Evolutionary conservation across 495 filamentous ascomycete genomes (phyloP), one percentile per base, ranked within the genome.

Genomic region (Melanomma pulvis-pyrius): DNA sequence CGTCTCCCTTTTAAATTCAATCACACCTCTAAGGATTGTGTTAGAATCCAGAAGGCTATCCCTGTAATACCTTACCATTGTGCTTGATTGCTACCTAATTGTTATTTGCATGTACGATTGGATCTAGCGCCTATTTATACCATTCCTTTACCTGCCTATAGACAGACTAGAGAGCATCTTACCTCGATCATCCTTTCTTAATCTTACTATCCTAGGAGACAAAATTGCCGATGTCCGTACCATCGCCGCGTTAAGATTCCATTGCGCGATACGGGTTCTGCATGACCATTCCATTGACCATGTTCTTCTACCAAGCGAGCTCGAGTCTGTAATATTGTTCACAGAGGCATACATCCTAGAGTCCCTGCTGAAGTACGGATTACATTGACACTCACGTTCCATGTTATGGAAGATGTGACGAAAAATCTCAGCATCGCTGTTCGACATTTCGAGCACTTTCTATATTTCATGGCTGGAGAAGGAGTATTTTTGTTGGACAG

Each of bases 391-490:
- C 21, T 67, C 76, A 28, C 76, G 67, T 58, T 78, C 76, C 13
- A 15, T 4, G 75, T 76, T 48, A 75, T 77, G 19, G 13, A 39
- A 63, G 15, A 72, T 60, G 24, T 51, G 75, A 73, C 68, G 68
- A 41, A 77, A 60, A 34, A 78, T 65, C 29, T 72, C 67, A 52
- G 77, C 63, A 34, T 77, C 73, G 36, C 71, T 75, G 50, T 78
- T 76, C 3, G 76, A 75, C 74, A 78, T 73, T 57, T 78, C 73
- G 68, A 78, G 67, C 5, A 74, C 70, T 57, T 78, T 78, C 76
- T 74, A 78, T 47, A 69, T 65, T 58, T 78, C 75, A 49, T 77
- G 76, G 24, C 66, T 71, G 26, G 76, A 77, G 66, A 76, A 76
- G 74, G 74, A 78, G 51, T 59, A 61, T 24, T 28, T 28, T n/a